Percentiles rank a stretch among this genome's conserved stretches.
Evolutionary conservation across 257 asterid species (phyloP).

Genomic region (Penstemon barbatus): DNA sequence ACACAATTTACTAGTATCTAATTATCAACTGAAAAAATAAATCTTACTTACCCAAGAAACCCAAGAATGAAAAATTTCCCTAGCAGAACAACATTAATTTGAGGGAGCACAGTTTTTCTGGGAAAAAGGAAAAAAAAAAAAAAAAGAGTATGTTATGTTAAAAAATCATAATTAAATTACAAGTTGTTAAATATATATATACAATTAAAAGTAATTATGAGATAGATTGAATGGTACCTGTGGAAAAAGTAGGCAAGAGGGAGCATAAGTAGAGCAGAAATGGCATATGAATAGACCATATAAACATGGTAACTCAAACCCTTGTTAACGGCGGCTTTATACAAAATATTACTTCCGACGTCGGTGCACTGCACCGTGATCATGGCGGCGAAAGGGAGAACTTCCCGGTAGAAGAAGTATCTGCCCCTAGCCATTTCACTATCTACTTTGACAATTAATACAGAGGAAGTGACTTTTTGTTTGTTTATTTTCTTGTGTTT

Average conservation of each 20-base stretch:
- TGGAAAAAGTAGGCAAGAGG: constrained; percentile 31
- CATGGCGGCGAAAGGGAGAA: constrained; percentile 30
- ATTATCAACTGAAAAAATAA: neutral
- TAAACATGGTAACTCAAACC: constrained; percentile 31
- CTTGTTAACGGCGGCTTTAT: constrained; percentile 34
- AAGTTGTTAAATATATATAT: no score
- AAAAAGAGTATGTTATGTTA: no score
- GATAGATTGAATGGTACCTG: constrained; percentile 12
- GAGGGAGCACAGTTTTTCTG: constrained; percentile 28
- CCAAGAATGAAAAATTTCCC: constrained; percentile 35
- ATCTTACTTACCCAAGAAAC: constrained; percentile 32
- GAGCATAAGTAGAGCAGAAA: constrained; percentile 25
- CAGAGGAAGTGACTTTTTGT: no score
- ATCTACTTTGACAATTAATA: no score
- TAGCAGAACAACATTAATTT: constrained; percentile 25
- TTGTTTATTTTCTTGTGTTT: no score
- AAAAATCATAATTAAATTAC: neutral
- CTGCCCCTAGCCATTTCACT: neutral
- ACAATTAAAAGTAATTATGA: neutral
- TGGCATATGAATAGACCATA: constrained; percentile 32
- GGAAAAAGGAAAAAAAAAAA: neutral
- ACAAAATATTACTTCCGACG: constrained; percentile 24
- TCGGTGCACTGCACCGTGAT: constrained; percentile 23
- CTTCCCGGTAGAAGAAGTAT: constrained; percentile 1
- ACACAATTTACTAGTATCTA: no score